Percentiles rank a stretch among this genome's conserved stretches.
Evolutionary conservation across 805 yeast species (phyloP).

Genomic region (Osmozyma mogii): DNA sequence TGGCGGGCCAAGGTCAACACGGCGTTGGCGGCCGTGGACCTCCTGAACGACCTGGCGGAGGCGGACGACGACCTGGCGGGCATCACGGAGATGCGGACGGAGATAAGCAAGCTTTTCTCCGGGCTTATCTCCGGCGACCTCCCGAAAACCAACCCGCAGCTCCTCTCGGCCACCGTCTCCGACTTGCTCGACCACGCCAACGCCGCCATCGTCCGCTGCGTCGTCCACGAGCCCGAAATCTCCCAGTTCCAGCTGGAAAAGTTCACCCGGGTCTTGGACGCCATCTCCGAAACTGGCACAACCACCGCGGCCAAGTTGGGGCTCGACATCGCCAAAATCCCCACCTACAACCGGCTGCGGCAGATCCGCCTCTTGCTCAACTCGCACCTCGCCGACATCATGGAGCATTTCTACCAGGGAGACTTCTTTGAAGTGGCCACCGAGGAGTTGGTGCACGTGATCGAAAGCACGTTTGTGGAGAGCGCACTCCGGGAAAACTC

Average conservation of each 20-base stretch:
- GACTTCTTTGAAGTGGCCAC: conserved; percentile 43
- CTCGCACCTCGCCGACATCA: conserved; percentile 37
- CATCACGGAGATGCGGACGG: conserved; percentile 13
- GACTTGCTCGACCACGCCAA: conserved; percentile 22
- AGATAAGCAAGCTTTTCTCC: too few relatives aligned
- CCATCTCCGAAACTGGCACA: conserved; percentile 5
- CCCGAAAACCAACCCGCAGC: conserved; percentile 17
- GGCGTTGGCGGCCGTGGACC: conserved; percentile 10
- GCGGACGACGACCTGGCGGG: conserved; percentile 9
- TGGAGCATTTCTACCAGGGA: conserved; percentile 45
- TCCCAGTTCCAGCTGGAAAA: conserved; percentile 28
- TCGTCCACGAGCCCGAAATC: conserved; percentile 22
- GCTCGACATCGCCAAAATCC: conserved; percentile 5
- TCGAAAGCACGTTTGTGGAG: conserved; percentile 36
- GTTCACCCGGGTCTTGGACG: conserved; percentile 19
- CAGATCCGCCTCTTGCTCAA: conserved; percentile 27
- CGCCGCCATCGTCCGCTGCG: conserved; percentile 19
- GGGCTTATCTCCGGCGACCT: conserved; percentile 14
- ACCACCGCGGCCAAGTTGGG: conserved; percentile 5
- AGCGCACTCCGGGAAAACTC: too few relatives aligned
- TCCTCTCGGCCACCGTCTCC: conserved; percentile 20
- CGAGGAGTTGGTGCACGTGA: conserved; percentile 34
- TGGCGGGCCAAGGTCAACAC: conserved; percentile 14
- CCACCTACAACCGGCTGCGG: conserved; percentile 13
- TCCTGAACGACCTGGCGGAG: conserved; percentile 9